phyloP scores from a whole-genome alignment of 306 rosid genomes.

The Spatholobus suberectus region DNA sequence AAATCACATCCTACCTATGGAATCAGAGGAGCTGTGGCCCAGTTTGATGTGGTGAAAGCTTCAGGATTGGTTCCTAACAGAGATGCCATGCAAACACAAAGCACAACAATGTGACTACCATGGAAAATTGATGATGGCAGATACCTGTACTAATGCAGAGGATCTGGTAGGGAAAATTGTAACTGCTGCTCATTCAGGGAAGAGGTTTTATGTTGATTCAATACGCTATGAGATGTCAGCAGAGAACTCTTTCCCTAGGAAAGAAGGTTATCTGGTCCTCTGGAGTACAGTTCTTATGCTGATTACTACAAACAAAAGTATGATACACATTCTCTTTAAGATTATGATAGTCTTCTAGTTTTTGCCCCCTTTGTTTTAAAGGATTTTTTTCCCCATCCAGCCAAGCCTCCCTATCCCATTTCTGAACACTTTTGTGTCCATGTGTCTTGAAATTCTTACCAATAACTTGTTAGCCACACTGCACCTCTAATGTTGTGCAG shows the following conservation, averaged over 20 bases:
- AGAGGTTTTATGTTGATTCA: conserved; percentile 97
- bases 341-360: conserved; percentile 34
- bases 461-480: conserved; percentile 53
- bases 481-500: conserved; percentile 66
- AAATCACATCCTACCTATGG: conserved; percentile 98
- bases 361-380: too few relatives aligned
- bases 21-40: conserved; percentile 98
- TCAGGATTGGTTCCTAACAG: conserved; percentile 87
- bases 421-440: neutral
- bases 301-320: conserved; percentile 99
- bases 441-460: conserved; percentile 29
- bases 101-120: conserved; percentile 45
- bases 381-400: too few relatives aligned
- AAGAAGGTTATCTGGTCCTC: conserved; percentile 98
- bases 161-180: conserved; percentile 88
- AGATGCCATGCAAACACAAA: conserved; percentile 54
- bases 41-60: conserved; percentile 96
- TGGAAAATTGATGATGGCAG: conserved; percentile 90
- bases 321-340: conserved; percentile 45
- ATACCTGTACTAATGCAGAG: conserved; percentile 69
- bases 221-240: conserved; percentile 91
- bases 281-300: conserved; percentile 98
- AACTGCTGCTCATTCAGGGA: conserved; percentile 99
- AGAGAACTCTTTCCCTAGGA: conserved; percentile 93
- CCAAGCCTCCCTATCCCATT: conserved; percentile 29